Evolutionary conservation across 140 eudicot species (phyloP), one percentile per base, ranked within the genome.

Genomic region (Flaveria floridana): DNA sequence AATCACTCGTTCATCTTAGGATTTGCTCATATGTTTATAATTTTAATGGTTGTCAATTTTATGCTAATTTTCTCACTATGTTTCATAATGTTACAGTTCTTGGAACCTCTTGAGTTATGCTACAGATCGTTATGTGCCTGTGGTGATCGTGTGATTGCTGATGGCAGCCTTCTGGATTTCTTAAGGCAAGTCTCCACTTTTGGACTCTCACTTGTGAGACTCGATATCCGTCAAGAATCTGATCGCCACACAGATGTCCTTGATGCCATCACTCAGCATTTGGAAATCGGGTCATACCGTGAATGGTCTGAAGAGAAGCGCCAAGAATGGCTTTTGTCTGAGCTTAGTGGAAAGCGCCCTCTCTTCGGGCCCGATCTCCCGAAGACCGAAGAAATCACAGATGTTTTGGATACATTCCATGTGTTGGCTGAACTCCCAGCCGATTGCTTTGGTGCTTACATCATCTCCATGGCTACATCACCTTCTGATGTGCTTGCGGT

Each of bases 71-170:
- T 64, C 61, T 71, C 11, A 47, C 62, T 57, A 21, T 71, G 42
- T 78, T 53, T 53, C 2, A 25, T 11, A 19, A 72, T 58, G 57
- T 58, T 78, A 75, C 87, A 94, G 99, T 91, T 94, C 84, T 80
- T 94, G 92, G 97, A 94, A 75, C 99, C 99, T 70, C 99, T 94
- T 30, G 99, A 94, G 86, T 82, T 94, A 71, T 94, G 99, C 82
- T 94, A 94, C 85, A 70, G 97, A 82, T 94, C 99, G 6, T 83
- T 94, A 15, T 91, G 89, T 70, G 87, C 96, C 15, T 94, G 97
- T 76, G 99, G 99, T 16, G 97, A 94, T 71, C 91, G 88, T 37
- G 85, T 90, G 46, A 91, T 94, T 77, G 99, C 99, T 44, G 99
- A 94, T 69, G 99, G 99, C 2, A 88, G 96, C 82, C 99, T 94